phyloP scores from a whole-genome alignment of 2,329 filamentous ascomycete species.

The Aspergillus latus region DNA sequence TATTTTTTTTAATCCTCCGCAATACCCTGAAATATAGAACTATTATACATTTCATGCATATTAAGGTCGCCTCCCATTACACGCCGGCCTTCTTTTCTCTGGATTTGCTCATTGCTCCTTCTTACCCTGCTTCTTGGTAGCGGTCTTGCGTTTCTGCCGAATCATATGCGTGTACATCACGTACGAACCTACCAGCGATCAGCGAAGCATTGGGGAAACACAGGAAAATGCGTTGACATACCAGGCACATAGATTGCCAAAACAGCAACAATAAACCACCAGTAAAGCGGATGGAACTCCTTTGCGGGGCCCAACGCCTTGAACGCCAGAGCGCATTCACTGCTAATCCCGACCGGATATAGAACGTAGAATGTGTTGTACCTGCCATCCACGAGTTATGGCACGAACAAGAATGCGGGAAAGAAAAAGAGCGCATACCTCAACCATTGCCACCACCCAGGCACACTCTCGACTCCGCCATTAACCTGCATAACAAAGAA shows the following conservation, averaged over 20 bases:
- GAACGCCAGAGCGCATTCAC: constrained; percentile 81
- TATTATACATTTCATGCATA: constrained; percentile 5
- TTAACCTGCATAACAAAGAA: constrained; percentile 74
- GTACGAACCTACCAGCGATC: constrained; percentile 62
- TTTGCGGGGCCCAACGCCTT: constrained; percentile 63
- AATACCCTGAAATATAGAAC: background rate
- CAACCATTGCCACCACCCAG: constrained; percentile 67
- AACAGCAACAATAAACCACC: constrained; percentile 63
- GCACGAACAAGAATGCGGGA: background rate
- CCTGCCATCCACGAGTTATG: constrained; percentile 25
- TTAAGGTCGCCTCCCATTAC: background rate
- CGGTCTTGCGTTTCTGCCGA: constrained; percentile 76
- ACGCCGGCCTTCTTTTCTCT: background rate
- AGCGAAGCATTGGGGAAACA: constrained; percentile 8
- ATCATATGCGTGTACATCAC: constrained; percentile 95
- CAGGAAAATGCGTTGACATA: constrained; percentile 43
- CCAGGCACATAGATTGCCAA: constrained; percentile 77
- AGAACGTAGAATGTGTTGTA: constrained; percentile 91
- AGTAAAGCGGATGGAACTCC: constrained; percentile 51
- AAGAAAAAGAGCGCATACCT: constrained; percentile 21
- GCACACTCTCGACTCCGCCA: constrained; percentile 53
- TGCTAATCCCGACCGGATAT: constrained; percentile 87
- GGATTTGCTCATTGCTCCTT: background rate
- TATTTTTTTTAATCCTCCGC: background rate
- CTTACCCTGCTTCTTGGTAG: constrained; percentile 50